Base-by-base conservation (phyloP, 2,329 filamentous ascomycete genomes). In the Apiospora saccharicola region DNA sequence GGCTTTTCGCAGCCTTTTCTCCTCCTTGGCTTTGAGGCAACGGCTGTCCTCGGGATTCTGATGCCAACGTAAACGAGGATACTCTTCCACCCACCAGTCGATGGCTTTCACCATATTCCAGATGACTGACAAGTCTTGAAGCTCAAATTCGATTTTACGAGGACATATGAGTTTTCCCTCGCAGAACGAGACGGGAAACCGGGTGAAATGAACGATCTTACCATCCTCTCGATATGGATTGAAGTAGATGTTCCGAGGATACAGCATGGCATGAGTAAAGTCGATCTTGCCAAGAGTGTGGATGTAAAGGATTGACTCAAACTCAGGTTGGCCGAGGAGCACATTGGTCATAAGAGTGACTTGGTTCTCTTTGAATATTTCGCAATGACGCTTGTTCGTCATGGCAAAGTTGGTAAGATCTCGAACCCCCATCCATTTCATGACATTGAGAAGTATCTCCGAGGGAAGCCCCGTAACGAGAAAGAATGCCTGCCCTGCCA, bases 371-470 rank as follows among this genome's bases (percentile, higher is more conserved):
- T 78, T 76, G 70, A 87, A 85, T n/a, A 89, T 81, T 3, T 78
- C 74, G 22, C 81, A 78, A 22, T 88, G 80, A 1, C 78, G 78
- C 41, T 79, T 82, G 74, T 82, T 85, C 3, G 79, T 76, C 19
- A 78, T 75, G n/a, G 79, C 83, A 44, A 86, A 79, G 44, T 80
- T 80, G 70, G 82, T 83, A 47, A 86, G 80, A 34, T 83, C 83
- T 2, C 79, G 75, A 1, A 87, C 72, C 71, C 86, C 82, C 69
- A 89, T 79, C 24, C 83, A 74, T 43, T 83, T 82, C 75, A 86
- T 86, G 34, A 89, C 84, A 26, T 86, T 83, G 14, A 88, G 77
- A 3, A 87, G 76, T 24, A 87, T 82, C 75, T 90, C 88, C 3
- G 83, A 79, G 0, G 87, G 86, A 67, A 86, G 73, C 61, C 7